phyloP scores from a whole-genome alignment of 345 rosid species.

The Arabis hirsuta region DNA sequence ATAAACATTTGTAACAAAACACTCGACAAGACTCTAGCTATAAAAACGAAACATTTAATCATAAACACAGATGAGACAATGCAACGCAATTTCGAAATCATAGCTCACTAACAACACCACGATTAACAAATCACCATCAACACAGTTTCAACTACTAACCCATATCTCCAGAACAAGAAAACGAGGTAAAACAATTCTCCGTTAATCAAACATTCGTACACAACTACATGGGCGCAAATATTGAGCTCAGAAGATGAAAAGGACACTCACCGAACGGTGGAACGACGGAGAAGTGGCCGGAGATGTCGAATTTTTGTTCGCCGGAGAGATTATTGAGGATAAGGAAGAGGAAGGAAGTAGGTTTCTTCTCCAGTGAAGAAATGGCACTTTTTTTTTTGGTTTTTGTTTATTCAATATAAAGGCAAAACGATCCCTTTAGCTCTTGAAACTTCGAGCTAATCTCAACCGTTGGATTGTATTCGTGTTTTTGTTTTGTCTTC shows the following conservation, averaged over 20 bases:
- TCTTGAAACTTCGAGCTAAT: conserved; percentile 34
- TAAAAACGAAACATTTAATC: not conserved
- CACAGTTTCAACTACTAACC: not conserved
- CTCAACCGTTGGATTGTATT: conserved; percentile 28
- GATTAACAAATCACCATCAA: too few relatives aligned
- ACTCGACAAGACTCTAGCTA: not conserved
- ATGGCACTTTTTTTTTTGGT: conserved; percentile 16
- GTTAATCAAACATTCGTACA: not conserved
- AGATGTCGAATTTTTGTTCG: not conserved
- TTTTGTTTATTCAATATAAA: conserved; percentile 5
- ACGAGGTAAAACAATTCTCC: not conserved
- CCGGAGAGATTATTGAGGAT: conserved; percentile 13
- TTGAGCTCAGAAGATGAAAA: not conserved
- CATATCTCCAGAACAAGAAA: not conserved
- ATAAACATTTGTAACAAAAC: not conserved
- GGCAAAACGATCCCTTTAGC: conserved; percentile 5
- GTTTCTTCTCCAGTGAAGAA: not conserved
- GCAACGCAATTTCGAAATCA: too few relatives aligned
- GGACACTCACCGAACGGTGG: conserved; percentile 1
- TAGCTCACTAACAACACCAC: too few relatives aligned
- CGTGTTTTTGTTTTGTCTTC: not conserved
- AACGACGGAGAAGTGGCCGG: conserved; percentile 5
- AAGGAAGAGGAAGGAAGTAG: not conserved
- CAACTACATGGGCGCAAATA: not conserved
- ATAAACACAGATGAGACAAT: too few relatives aligned